Base-by-base conservation (phyloP, 208 protist species). In the Tritrichomonas foetus region DNA sequence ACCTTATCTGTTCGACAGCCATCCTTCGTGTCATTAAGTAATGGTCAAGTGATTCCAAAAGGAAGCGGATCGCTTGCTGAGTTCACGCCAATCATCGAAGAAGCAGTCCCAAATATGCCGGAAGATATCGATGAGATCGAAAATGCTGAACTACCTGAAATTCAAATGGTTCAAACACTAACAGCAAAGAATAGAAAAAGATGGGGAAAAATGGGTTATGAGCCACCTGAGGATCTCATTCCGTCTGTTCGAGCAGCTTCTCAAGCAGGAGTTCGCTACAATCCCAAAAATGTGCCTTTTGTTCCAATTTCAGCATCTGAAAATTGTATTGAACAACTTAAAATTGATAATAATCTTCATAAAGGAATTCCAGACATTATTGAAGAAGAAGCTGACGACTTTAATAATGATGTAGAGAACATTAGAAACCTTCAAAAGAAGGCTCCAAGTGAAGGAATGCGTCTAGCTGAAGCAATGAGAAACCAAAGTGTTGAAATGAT, bases 131-230 rank as follows among this genome's bases (percentile, higher is more conserved):
- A 82, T n/a, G n/a, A n/a, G n/a, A n/a, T n/a, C n/a, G 74, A 82
- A 53, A 41, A 82, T 47, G 41, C 47, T n/a, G 11, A 82, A n/a
- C 16, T 50, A n/a, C 74, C 74, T 33, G 3, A 49, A 53, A 41
- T 82, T 36, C n/a, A 47, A 25, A 82, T 82, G 33, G 74, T 82
- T 20, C 47, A 82, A 41, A 14, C 47, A 50, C 50, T 82, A 44
- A 82, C 27, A 30, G 41, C 74, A 14, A 82, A 82, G 41, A 82
- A 82, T 82, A 47, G 20, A 1, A 30, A 36, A 14, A 47, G 74
- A 44, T 82, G 74, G 74, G 50, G 50, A 25, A 41, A 82, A 13
- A 82, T 82, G 74, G 74, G 74, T 22, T 82, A 82, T 36, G 74
- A 82, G 41, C 74, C 74, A 14, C 74, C 74, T 9, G 41, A 47